Evolutionary conservation across 139 green algal genomes (phyloP), one percentile per base, ranked within the genome.

Genomic region (Haematococcus sp.): DNA sequence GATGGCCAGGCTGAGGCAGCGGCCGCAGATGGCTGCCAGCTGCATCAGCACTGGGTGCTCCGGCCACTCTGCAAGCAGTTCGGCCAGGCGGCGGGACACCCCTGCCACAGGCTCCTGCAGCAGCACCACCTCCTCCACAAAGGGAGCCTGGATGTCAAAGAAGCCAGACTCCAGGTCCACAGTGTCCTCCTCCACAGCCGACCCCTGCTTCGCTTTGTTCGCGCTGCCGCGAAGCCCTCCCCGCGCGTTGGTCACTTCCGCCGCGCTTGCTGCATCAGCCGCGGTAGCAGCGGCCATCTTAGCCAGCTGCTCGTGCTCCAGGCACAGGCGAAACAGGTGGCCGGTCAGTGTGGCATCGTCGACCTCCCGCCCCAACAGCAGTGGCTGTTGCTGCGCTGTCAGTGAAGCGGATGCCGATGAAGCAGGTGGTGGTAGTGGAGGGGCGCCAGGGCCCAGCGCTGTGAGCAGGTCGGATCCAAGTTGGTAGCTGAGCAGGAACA

Each of bases 11-110:
- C 49, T 71, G 59, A 96, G 81, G 68, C 98, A 66, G n/a, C 96
- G 85, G 2, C 82, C 74, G 32, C 81, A 90, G 59, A 99, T 94
- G 28, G 82, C 84, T 0, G 77, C 52, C 63, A 99, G 88, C 84
- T 97, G 86, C 70, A 75, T 28, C 54, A 99, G 87, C 56, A 98
- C 46, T 7, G 94, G 93, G 80, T 99, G 85, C 7, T 97, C 95
- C 0, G 94, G 96, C 87, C 89, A 99, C 78, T 98, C 90, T 4
- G 84, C 77, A 61, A 99, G 89, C 79, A 99, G 84, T 59, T 76
- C 34, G 1, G 23, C 31, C 51, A 98, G 58, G 28, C 90, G 85
- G n/a, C 35, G 30, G 40, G 77, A 68, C 61, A 96, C 28, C 1
- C 59, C 82, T 1, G 74, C 31, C 35, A 97, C 51, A 0, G 92